Evolutionary conservation across 352 stramenopile genomes (phyloP).

Genomic region (Phytophthora colocasiae): DNA sequence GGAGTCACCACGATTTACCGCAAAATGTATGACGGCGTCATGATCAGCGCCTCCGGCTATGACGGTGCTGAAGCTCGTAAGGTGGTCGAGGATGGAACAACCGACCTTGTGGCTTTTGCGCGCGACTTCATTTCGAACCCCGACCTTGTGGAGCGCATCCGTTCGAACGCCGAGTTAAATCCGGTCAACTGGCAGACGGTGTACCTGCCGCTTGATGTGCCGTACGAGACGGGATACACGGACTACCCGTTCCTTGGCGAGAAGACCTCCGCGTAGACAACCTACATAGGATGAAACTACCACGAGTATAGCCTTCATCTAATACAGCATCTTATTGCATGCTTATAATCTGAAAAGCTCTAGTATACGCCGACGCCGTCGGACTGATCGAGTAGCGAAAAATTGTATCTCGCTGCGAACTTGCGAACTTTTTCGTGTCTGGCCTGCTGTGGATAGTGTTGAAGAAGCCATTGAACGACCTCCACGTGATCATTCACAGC

Average conservation of each 20-base stretch:
- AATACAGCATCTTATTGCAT: slow-evolving; percentile 7
- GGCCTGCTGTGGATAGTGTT: slow-evolving; percentile 38
- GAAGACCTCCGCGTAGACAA: slow-evolving; percentile 8
- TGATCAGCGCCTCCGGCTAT: slow-evolving; percentile 61
- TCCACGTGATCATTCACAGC: slow-evolving; percentile 39
- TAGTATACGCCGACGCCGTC: slow-evolving; percentile 16
- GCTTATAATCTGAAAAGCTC: slow-evolving; percentile 1
- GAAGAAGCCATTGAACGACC: slow-evolving; percentile 42
- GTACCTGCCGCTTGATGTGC: slow-evolving; percentile 36
- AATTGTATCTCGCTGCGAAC: slow-evolving; percentile 41
- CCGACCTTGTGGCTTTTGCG: slow-evolving; percentile 63
- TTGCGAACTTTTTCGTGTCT: slow-evolving; percentile 33
- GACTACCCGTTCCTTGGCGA: slow-evolving; percentile 43
- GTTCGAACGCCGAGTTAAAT: slow-evolving; percentile 38
- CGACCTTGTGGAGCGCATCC: slow-evolving; percentile 60
- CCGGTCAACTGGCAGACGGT: slow-evolving; percentile 39
- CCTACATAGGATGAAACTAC: background rate
- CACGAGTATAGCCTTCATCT: background rate
- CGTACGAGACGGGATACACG: slow-evolving; percentile 47
- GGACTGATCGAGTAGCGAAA: slow-evolving; percentile 31
- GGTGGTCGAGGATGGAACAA: slow-evolving; percentile 39
- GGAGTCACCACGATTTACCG: slow-evolving; percentile 56
- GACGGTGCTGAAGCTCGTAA: slow-evolving; percentile 40
- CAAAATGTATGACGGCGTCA: slow-evolving; percentile 52
- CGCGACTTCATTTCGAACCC: slow-evolving; percentile 73